A percentile compares a stretch with the other conserved stretches of the same genome.
Evolutionary conservation across 2,329 filamentous ascomycete genomes (phyloP).

Genomic region (Fusarium sp.): DNA sequence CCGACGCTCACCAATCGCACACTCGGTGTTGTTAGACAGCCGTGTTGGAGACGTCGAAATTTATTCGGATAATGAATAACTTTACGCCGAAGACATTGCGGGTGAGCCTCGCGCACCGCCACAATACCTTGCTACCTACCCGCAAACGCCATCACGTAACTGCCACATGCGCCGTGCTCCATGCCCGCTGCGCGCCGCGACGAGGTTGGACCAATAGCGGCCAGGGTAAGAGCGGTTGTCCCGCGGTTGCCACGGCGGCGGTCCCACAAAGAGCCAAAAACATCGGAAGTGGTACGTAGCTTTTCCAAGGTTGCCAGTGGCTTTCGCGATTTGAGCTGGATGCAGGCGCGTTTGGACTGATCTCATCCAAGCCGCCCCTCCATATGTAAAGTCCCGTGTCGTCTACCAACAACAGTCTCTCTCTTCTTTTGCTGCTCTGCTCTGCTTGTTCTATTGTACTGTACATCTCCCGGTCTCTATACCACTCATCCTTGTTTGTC

Average conservation of each 20-base stretch:
- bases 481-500: constrained; percentile 31
- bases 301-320: constrained; percentile 23
- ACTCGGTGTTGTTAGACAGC: constrained; percentile 25
- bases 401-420: constrained; percentile 26
- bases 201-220: constrained; percentile 56
- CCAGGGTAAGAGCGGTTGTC: constrained; percentile 58
- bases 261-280: constrained; percentile 20
- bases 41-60: constrained; percentile 40
- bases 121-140: constrained; percentile 1
- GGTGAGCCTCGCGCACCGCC: constrained; percentile 38
- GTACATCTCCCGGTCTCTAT: constrained; percentile 25
- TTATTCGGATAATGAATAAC: constrained; percentile 46
- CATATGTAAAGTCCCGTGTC: constrained; percentile 33
- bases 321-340: constrained; percentile 31
- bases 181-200: constrained; percentile 29
- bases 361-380: constrained; percentile 41
- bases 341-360: constrained; percentile 42
- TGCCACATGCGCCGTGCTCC: constrained; percentile 37
- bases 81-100: constrained; percentile 35
- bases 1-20: constrained; percentile 33
- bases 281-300: constrained; percentile 29
- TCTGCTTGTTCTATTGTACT: constrained; percentile 1
- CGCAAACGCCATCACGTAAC: constrained; percentile 20
- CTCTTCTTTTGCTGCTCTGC: constrained; percentile 15
- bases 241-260: constrained; percentile 55